Conservation (phyloP, 192 early-diverging fungal genomes). For the Coemansia sp. region DNA sequence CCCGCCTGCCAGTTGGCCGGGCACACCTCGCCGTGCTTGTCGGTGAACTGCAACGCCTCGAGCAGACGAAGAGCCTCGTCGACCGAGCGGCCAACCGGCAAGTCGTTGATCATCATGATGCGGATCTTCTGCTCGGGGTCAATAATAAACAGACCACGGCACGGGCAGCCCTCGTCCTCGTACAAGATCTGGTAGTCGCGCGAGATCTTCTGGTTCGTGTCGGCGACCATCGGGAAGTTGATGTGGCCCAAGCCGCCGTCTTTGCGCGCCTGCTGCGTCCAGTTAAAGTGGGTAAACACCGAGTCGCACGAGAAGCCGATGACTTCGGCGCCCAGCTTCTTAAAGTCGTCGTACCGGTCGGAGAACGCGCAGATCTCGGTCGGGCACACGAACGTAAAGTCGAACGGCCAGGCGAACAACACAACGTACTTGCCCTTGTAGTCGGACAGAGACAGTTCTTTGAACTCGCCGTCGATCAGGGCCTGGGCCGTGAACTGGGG, state of each 20-base stretch:
- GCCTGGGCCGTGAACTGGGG: slow-evolving; percentile 67
- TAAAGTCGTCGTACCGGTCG: slow-evolving; percentile 82
- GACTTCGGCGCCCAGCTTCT: slow-evolving; percentile 73
- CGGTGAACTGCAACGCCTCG: slow-evolving; percentile 91
- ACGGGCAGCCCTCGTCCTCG: slow-evolving; percentile 74
- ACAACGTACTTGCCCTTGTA: slow-evolving; percentile 75
- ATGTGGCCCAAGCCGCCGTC: slow-evolving; percentile 90
- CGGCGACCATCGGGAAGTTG: slow-evolving; percentile 86
- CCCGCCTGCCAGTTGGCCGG: slow-evolving; percentile 85
- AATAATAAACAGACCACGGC: slow-evolving; percentile 89
- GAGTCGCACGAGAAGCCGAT: slow-evolving; percentile 73
- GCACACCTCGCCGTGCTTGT: slow-evolving; percentile 82
- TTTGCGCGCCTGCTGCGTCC: slow-evolving; percentile 80
- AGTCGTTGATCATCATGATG: slow-evolving; percentile 87
- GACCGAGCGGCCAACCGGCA: slow-evolving; percentile 81
- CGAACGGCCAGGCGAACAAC: slow-evolving; percentile 89
- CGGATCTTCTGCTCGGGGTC: slow-evolving; percentile 86
- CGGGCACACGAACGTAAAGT: slow-evolving; percentile 91
- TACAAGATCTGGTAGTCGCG: slow-evolving; percentile 85
- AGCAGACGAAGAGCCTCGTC: slow-evolving; percentile 86
- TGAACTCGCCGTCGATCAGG: slow-evolving; percentile 69
- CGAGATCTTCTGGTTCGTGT: slow-evolving; percentile 86
- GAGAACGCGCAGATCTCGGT: slow-evolving; percentile 92
- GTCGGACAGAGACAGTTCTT: slow-evolving; percentile 62
- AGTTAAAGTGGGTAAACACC: slow-evolving; percentile 84